Conservation (phyloP, 805 yeast genomes). For the Lachancea thermotolerans region DNA sequence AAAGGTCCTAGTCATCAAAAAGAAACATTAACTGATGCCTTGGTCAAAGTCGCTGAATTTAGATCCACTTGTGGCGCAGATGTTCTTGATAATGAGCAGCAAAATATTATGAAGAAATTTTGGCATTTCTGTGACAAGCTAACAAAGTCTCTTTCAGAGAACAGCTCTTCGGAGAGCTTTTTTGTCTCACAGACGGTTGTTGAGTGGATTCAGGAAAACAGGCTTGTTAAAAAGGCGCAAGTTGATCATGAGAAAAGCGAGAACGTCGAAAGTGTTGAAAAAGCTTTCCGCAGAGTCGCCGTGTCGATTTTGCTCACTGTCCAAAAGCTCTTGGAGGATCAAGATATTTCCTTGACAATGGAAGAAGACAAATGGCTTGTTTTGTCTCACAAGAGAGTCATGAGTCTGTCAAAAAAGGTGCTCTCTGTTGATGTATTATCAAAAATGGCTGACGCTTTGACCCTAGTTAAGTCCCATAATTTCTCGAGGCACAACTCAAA, state of each 20-base stretch:
- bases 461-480: constrained; percentile 32
- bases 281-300: constrained; percentile 42
- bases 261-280: constrained; percentile 38
- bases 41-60: constrained; percentile 12
- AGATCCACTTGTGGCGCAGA: neutral
- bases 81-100: constrained; percentile 14
- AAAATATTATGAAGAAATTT: constrained; percentile 20
- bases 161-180: constrained; percentile 32
- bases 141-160: constrained; percentile 24
- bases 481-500: constrained; percentile 35
- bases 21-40: constrained; percentile 15
- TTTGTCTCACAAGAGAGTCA: constrained; percentile 39
- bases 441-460: constrained; percentile 34
- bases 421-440: constrained; percentile 34
- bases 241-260: neutral
- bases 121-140: constrained; percentile 25
- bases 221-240: neutral
- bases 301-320: constrained; percentile 58
- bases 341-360: constrained; percentile 31
- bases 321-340: constrained; percentile 48
- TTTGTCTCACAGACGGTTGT: constrained; percentile 45
- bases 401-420: constrained; percentile 37
- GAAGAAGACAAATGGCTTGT: constrained; percentile 69
- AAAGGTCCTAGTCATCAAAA: constrained; percentile 8
- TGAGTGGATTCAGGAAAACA: constrained; percentile 37